Percentiles rank a stretch among this genome's conserved stretches.
phyloP scores from a whole-genome alignment of 2,329 filamentous ascomycete species.

The Colletotrichum tofieldiae region DNA sequence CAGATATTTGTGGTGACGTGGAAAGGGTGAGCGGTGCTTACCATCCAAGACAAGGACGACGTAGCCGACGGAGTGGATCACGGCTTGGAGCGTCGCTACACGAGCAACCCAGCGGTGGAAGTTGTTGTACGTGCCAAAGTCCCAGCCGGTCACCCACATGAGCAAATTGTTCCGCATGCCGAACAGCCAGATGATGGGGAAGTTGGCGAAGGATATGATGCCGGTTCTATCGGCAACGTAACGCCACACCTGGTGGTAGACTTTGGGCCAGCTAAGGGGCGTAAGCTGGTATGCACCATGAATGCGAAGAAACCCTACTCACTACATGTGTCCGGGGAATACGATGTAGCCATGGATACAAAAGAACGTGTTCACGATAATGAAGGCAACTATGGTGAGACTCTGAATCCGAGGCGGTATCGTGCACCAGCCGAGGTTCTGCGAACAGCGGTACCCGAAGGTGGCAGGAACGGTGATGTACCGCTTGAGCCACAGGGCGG shows the following conservation, averaged over 20 bases:
- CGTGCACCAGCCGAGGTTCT: conserved; percentile 62
- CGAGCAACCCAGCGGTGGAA: conserved; percentile 79
- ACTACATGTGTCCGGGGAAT: conserved; percentile 59
- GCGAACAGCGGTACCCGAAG: conserved; percentile 60
- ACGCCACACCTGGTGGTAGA: conserved; percentile 59
- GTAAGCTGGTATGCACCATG: not conserved
- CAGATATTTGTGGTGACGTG: conserved; percentile 18
- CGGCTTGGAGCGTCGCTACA: conserved; percentile 72
- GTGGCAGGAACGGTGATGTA: conserved; percentile 58
- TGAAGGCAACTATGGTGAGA: conserved; percentile 56
- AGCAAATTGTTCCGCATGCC: conserved; percentile 77
- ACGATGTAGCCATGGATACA: conserved; percentile 56
- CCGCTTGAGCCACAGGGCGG: conserved; percentile 51
- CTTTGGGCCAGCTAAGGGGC: conserved; percentile 52
- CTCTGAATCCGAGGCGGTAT: conserved; percentile 62
- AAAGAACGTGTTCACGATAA: conserved; percentile 56
- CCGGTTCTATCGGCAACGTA: conserved; percentile 77
- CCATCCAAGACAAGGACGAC: conserved; percentile 60
- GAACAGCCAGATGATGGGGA: conserved; percentile 78
- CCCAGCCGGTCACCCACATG: conserved; percentile 79
- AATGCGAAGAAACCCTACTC: conserved; percentile 34
- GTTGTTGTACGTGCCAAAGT: conserved; percentile 76
- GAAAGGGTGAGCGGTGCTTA: conserved; percentile 40
- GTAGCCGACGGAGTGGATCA: conserved; percentile 75
- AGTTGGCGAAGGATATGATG: conserved; percentile 74